Evolutionary conservation across 768 basidiomycete genomes (phyloP), one percentile per base, ranked within the genome.

Genomic region (Amanita rimosa): DNA sequence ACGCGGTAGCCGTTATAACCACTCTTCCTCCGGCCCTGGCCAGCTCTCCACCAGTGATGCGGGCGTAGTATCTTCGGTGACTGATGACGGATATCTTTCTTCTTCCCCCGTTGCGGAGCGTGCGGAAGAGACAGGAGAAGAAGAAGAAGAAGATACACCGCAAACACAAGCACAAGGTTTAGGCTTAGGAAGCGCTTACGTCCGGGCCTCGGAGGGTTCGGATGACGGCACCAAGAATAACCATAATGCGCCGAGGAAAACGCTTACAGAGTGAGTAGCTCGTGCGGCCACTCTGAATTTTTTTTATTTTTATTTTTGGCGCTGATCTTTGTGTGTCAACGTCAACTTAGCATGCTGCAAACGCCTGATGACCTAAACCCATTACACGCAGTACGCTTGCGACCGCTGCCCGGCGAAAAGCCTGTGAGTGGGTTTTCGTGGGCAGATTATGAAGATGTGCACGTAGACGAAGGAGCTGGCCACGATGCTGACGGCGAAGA

Each of bases 391-490:
- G 76, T 85, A 69, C 84, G 83, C 19, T 72, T 87, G 3, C 71
- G 71, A 53, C 78, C 82, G 13, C 63, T 57, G 8, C 63, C 76
- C n/a, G 70, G 71, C 49, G 79, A 82, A 48, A 67, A 70, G 36
- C 81, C 83, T 13, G 78, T 75, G 6, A 62, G 68, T 5, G 84
- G 85, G 0, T 83, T 82, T 60, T 77, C 83, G 0, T 85, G 82
- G 85, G 79, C 65, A 0, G 85, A 88, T 65, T 87, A 87, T 57
- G 86, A 87, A 49, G 82, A 86, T 45, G 76, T 76, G 17, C 71
- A 60, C 33, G 57, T 63, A 26, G 59, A 58, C 11, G 61, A 74
- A 29, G 60, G 63, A 34, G 71, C 64, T 9, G 71, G 69, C n/a
- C 72, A 73, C 43, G 80, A 79, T 38, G 78, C 75, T 4, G 83